Evolutionary conservation across 2,329 filamentous ascomycete species (phyloP), one percentile per base, ranked within the genome.

Genomic region (Microthyrium microscopicum): DNA sequence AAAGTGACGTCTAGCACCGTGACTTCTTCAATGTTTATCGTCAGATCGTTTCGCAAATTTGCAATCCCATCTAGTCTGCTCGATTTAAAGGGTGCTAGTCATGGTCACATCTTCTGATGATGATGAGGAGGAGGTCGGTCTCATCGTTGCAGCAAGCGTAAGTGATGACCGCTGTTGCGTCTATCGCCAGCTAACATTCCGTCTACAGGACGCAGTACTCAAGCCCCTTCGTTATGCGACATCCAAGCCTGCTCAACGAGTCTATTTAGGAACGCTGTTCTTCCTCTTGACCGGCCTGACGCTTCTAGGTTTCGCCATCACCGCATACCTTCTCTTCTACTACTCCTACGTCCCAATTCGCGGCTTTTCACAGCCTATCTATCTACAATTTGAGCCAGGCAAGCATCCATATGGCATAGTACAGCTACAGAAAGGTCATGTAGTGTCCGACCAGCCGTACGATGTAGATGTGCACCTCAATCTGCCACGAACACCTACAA

Each of bases 391-490:
- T 53, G 68, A 70, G 57, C 65, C 60, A 35, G 21, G 18, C 7
- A 25, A 34, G 12, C 29, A 39, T 18, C 38, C 38, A 7, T 26
- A 26, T 27, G 30, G 26, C 8, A 16, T 12, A 8, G 36, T 29
- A 13, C 18, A 18, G 11, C 18, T 38, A 45, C 1, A 42, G 42
- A 44, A 61, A 15, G 62, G 69, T 29, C n/a, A n/a, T n/a, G 58
- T 89, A 40, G 71, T 77, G 42, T 62, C 71, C 13, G 64, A 70
- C 29, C 87, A 94, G 52, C 67, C 75, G 30, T 98, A 98, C 62
- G 84, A 95, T 52, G 68, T 98, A 26, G 66, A 69, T 4, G 64
- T 95, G 2, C 63, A 71, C 16, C 64, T 98, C 20, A 67, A 70
- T 3, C 63, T 98, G 41, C 89, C 89, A 13, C 73, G 77, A 26